Evolutionary conservation across 192 early-diverging fungal species (phyloP), one percentile per base, ranked within the genome.

Genomic region (Backusella morwellensis): DNA sequence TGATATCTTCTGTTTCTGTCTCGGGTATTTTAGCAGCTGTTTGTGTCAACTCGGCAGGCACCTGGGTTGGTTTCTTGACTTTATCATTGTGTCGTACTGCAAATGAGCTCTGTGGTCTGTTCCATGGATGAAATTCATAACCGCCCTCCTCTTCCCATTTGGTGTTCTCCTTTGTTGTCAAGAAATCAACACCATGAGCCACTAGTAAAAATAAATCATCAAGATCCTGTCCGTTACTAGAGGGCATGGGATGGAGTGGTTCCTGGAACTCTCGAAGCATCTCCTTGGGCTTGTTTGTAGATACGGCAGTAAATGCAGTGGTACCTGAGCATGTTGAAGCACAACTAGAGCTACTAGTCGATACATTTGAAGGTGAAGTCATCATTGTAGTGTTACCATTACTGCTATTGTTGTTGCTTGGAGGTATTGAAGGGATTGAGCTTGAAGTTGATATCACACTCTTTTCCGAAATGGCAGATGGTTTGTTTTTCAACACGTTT

Each of bases 141-240:
- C 80, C 73, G 21, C 74, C 80, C 26, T 82, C 80, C 42, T 78
- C 77, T 70, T 78, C 77, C 80, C 80, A 82, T 73, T 77, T 73
- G 1, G 80, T 75, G 34, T 72, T 78, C 47, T 82, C 80, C 5
- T 63, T 59, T 17, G 63, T 74, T 9, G 56, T 47, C 38, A 82
- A 41, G 40, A 78, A 82, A 9, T 78, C 76, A 35, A 78, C 77
- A 9, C 80, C 80, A 35, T 78, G 77, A 8, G 80, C 73, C 2
- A 82, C 73, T 17, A 82, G 35, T 32, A 78, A 73, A 8, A 78
- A 78, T 0, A 76, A 35, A 26, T 81, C 80, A 56, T 69, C 77
- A 26, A 75, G 38, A 68, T 66, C 74, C 34, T 75, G 74, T 35
- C 29, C 70, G 6, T 72, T 44, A 34, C 41, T 72, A 1, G 42